Base-by-base conservation (phyloP, 305 asterid species). In the Lippia alba region DNA sequence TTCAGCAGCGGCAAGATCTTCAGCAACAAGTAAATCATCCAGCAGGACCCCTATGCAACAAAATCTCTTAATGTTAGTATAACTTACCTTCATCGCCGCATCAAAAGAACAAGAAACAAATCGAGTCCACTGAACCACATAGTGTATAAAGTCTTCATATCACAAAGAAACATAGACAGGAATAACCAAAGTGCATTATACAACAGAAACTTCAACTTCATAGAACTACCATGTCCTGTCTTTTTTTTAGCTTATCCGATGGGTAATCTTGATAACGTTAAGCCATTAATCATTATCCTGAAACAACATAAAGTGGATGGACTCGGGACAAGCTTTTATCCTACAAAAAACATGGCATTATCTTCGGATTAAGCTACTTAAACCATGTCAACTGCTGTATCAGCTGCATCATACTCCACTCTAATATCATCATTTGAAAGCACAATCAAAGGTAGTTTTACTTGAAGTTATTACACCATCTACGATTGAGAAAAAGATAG, bases 1-100 rank as follows among this genome's bases (percentile, higher is more conserved):
- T 82, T 94, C 99, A 60, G 96, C 91, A 74, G 99, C 97, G 46
- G 98, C 96, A 66, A 95, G 80, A 80, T 95, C 99, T 82, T 95
- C 99, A 60, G 99, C 98, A 32, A 89, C 98, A 55, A 95, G 96
- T 62, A 95, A 84, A 84, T 95, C 98, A 73, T 92, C 99, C 58
- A 94, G 89, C 80, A 94, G 73, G 69, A 91, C 95, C 72, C 99
- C 99, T 94, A 57, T 54, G 76, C 53, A 72, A 70, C 49, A 79
- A 72, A 72, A 19, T 34, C 30, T 68, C 20, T 10, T 41, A 64
- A 41, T 63, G 65, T 76, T 61, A 75, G 51, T 18, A 53, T 11
- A 57, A 40, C 60, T 14, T 57, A 16, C 48, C 58, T 20, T 53
- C 66, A 71, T 48, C 36, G 48, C 69, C 49, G 41, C 48, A 61